Base-by-base conservation (phyloP, 2,329 filamentous ascomycete genomes). In the Plenodomus tracheiphilus region DNA sequence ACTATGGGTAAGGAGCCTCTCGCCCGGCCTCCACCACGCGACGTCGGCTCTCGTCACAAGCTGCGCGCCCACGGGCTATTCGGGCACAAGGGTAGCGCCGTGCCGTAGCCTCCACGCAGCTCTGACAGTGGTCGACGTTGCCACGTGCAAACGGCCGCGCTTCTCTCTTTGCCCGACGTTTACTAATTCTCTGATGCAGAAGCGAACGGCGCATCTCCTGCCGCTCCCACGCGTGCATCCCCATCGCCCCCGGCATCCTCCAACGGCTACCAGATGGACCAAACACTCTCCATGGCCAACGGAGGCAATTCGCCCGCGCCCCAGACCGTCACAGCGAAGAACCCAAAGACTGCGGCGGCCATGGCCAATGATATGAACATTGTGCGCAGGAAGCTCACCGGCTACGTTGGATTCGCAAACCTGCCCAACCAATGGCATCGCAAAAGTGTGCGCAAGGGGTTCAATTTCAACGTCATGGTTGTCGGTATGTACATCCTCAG, bases 381-480 rank as follows among this genome's bases (percentile, higher is more conserved):
- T 74, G 93, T 99, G 68, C 90, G 94, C 77, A 86, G 94, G 77
- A 99, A 99, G 83, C 81, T 99, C 73, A 97, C 94, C 42, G 94
- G 94, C 71, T 99, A 97, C 69, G 94, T 99, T 69, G 94, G 94
- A 61, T 99, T 99, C 72, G 94, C 94, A 75, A 99, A 99, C 76
- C 79, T 99, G 73, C 94, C 94, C 59, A 99, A 99, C 80, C 94
- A 99, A 79, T 99, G 94, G 94, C 94, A 99, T 82, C 93, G 94
- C 77, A 99, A 99, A 88, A 97, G 92, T 85, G 94, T 99, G 70
- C 91, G 94, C 74, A 99, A 99, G 79, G 94, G 94, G 55, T 99
- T 99, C 85, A 99, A 97, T 85, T 99, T 99, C 84, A 99, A 99
- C 74, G 94, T 99, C 65, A 99, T 99, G 94, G 94, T 99, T 77